Evolutionary conservation across 2,329 filamentous ascomycete species (phyloP).

Genomic region (Trichophaea hybrida): DNA sequence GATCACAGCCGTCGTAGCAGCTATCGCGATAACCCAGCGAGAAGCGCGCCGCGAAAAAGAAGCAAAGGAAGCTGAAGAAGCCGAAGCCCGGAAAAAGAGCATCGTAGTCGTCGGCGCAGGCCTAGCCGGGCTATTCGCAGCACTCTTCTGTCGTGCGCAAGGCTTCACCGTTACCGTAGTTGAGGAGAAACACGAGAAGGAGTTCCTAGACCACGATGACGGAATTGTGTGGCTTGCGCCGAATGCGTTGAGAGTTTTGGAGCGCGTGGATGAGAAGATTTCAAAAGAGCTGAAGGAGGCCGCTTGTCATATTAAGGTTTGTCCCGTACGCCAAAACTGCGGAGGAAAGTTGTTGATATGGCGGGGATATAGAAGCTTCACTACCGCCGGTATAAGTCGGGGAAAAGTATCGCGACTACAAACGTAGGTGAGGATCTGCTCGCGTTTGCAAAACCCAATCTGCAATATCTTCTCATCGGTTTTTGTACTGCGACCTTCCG

Average conservation of each 20-base stretch:
- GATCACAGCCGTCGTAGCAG: slow-evolving; percentile 5
- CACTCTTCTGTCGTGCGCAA: background rate
- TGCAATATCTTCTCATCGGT: background rate
- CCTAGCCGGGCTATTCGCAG: background rate
- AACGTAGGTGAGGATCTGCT: background rate
- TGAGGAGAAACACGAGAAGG: background rate
- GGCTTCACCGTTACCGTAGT: slow-evolving; percentile 2
- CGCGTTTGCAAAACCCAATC: background rate
- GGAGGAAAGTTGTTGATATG: background rate
- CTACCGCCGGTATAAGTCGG: slow-evolving; percentile 3
- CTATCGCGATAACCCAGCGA: slow-evolving; percentile 6
- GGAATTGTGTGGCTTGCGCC: background rate
- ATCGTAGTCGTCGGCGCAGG: slow-evolving; percentile 1
- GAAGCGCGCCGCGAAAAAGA: slow-evolving; percentile 5
- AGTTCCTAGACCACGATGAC: background rate
- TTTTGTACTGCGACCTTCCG: background rate
- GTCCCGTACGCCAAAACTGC: background rate
- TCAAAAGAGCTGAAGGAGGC: background rate
- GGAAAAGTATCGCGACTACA: background rate
- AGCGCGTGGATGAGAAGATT: background rate
- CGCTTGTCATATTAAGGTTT: background rate
- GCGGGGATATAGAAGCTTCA: background rate
- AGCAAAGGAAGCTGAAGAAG: slow-evolving; percentile 3
- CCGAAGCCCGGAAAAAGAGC: slow-evolving; percentile 3
- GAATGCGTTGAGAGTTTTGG: slow-evolving; percentile 1